These are phyloP conservation scores for Mycosphaerella sp. DNA, from an alignment of 2,329 filamentous ascomycete species.

Conservation along the genomic window DNA sequence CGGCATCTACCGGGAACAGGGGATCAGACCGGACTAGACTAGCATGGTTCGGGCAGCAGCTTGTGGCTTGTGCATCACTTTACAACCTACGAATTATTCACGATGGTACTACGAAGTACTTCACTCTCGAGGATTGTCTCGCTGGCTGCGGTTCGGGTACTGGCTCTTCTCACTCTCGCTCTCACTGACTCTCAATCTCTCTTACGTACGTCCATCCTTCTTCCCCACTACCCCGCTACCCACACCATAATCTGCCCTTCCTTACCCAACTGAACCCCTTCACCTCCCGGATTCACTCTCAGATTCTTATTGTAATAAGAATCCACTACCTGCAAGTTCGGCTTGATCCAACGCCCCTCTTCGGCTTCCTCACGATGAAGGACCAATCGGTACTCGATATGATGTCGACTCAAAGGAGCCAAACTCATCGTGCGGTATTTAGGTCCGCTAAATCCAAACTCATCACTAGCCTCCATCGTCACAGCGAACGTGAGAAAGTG, in stretches of 20 bases:
- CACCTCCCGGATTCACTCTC: conserved; percentile 71
- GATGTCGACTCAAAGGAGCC: conserved; percentile 71
- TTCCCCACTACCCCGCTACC: background rate
- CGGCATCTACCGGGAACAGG: background rate
- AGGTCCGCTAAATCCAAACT: conserved; percentile 86
- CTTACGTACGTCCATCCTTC: background rate
- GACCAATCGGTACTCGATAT: conserved; percentile 67
- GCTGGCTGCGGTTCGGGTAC: no score
- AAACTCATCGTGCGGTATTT: conserved; percentile 77
- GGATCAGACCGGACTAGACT: no score
- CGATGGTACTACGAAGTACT: no score
- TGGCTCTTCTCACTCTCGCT: background rate
- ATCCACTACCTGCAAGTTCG: conserved; percentile 72
- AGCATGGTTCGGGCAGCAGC: no score
- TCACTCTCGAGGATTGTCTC: no score
- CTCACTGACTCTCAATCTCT: no score
- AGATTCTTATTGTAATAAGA: conserved; percentile 90
- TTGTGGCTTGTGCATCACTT: no score
- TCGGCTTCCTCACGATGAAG: conserved; percentile 45
- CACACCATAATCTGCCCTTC: conserved; percentile 38
- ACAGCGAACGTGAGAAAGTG: conserved; percentile 93
- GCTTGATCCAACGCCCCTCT: conserved; percentile 60
- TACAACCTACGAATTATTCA: no score
- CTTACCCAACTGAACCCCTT: conserved; percentile 55
- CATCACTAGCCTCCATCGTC: conserved; percentile 83